Base-by-base conservation (phyloP, 2,329 filamentous ascomycete species). In the Botrytis squamosa region DNA sequence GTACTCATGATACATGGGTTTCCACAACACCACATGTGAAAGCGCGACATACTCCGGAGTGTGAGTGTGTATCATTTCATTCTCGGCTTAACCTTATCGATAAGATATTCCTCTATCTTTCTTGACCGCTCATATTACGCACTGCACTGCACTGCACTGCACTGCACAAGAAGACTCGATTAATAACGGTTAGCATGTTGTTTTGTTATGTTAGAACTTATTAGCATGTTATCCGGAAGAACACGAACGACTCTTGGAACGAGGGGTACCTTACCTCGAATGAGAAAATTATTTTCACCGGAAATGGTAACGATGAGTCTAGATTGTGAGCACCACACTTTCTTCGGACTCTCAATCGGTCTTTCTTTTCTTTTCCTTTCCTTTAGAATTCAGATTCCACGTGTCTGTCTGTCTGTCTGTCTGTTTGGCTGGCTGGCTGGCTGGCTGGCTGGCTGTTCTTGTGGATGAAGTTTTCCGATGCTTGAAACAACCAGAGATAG, bases 81-180 rank as follows among this genome's bases (percentile, higher is more conserved):
- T 55, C n/a, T n/a, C 12, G 25, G 52, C 44, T 72, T 72, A 72
- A 68, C 71, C 44, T 72, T 72, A 72, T 72, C 71, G 71, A 72
- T 68, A 72, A 72, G 71, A 25, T 38, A 60, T 52, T 52, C 22
- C n/a, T 33, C 25, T 44, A 46, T 60, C 42, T 72, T 57, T 16
- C 22, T 66, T 72, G 60, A 72, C 70, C 70, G 60, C 70, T 72
- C 70, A 46, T 57, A 66, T 55, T 57, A 55, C 42, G 60, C 62
- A 55, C 29, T 29, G 29, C 29, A 29, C 29, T 29, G 29, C 29
- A 29, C 29, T 29, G 29, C 29, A 29, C 46, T 52, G 33, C 33
- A n/a, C n/a, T 1, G 33, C 33, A 33, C 46, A 33, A 71, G 12
- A 40, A 33, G 59, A 55, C 40, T 68, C 65, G 36, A 40, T 42